Conservation (phyloP, 2,329 filamentous ascomycete genomes). For the Blastomyces gilchristii region DNA sequence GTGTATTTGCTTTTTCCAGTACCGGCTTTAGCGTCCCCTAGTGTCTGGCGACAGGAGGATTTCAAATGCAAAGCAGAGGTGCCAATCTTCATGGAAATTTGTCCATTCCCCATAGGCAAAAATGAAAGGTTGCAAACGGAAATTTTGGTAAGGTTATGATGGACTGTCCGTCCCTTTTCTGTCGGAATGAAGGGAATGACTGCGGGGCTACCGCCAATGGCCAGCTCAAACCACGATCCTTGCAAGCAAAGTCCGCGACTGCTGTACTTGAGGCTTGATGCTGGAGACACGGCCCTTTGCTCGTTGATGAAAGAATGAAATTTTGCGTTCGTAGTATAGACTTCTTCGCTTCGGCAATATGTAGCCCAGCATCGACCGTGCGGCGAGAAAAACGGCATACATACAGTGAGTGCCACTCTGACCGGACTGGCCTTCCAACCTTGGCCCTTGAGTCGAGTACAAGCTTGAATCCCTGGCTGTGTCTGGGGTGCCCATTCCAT, state of each 20-base stretch:
- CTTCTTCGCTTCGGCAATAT: neutral
- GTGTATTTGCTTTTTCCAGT: neutral
- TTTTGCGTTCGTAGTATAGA: neutral
- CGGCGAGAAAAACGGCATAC: neutral
- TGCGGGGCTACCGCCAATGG: neutral
- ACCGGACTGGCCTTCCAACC: no score
- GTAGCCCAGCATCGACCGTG: neutral
- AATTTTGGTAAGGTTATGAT: neutral
- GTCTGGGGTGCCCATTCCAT: neutral
- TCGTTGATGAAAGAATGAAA: neutral
- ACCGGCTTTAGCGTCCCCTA: neutral
- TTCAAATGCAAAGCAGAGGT: neutral
- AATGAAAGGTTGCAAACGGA: neutral
- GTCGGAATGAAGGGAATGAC: neutral
- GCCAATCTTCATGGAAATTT: neutral
- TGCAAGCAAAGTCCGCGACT: neutral
- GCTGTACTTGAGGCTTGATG: neutral
- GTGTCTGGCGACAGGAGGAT: neutral
- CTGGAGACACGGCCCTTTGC: neutral
- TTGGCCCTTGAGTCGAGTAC: neutral
- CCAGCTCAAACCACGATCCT: neutral
- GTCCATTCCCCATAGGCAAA: neutral
- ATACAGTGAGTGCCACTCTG: neutral
- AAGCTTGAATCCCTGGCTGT: neutral
- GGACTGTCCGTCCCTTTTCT: neutral